phyloP scores from a whole-genome alignment of 2,329 filamentous ascomycete species.

The Ophiostoma sp. region DNA sequence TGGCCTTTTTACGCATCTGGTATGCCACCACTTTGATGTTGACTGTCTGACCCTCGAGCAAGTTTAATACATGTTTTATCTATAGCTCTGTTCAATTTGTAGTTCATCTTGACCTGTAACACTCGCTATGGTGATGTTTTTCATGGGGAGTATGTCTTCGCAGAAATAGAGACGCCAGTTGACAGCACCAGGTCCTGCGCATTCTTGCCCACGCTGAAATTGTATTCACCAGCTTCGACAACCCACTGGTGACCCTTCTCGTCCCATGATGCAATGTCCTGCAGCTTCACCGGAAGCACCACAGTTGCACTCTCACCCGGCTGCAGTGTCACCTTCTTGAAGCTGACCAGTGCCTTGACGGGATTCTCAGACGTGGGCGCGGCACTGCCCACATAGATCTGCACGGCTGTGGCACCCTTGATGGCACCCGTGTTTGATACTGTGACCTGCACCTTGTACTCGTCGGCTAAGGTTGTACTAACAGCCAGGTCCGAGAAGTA shows the following conservation, averaged over 20 bases:
- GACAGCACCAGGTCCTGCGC: conserved; percentile 7
- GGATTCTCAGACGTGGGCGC: not conserved
- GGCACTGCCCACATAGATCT: conserved; percentile 1
- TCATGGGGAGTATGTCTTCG: conserved; percentile 6
- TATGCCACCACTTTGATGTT: too few relatives aligned
- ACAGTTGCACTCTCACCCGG: not conserved
- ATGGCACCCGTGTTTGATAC: not conserved
- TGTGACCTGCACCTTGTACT: not conserved
- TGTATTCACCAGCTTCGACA: not conserved
- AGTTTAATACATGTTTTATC: too few relatives aligned
- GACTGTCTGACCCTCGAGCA: too few relatives aligned
- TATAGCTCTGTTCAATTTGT: too few relatives aligned
- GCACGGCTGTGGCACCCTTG: conserved; percentile 3
- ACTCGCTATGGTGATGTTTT: not conserved
- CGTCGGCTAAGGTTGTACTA: not conserved
- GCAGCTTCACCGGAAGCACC: not conserved
- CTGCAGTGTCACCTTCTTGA: conserved; percentile 3
- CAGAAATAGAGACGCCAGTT: not conserved
- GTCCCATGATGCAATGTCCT: conserved; percentile 5
- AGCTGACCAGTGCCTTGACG: not conserved
- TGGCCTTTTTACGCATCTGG: not conserved
- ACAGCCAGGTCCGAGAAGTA: not conserved
- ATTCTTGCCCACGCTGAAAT: not conserved
- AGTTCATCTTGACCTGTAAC: not conserved
- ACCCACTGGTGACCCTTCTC: conserved; percentile 12